These are phyloP conservation scores for Trichoderma aggressivum DNA, from an alignment of 2,329 filamentous ascomycete genomes.

Conservation along the genomic window DNA sequence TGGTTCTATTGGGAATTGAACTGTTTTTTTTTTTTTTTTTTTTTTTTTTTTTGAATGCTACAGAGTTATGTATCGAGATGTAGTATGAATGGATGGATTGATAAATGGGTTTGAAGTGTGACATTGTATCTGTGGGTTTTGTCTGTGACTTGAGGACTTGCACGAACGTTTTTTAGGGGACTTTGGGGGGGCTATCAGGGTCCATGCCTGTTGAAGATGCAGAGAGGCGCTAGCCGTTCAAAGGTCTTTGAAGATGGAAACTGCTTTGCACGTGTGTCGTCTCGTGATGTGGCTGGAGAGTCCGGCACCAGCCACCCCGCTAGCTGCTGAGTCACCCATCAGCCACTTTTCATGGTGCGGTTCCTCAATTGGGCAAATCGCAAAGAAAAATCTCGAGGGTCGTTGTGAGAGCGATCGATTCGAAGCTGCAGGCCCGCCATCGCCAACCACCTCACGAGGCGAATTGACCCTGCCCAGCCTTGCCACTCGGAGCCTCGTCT, in stretches of 20 bases:
- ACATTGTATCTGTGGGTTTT: not conserved
- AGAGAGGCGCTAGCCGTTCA: not conserved
- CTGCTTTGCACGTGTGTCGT: not conserved
- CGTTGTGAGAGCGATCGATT: conserved; percentile 28
- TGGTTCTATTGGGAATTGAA: not conserved
- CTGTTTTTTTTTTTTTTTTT: no score
- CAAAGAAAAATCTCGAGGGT: conserved; percentile 34
- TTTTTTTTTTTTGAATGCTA: not conserved
- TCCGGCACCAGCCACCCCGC: not conserved
- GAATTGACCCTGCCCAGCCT: not conserved
- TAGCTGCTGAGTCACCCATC: not conserved
- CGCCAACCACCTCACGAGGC: conserved; percentile 6
- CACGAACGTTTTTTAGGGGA: not conserved
- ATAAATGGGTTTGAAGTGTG: not conserved
- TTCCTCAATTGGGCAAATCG: conserved; percentile 18
- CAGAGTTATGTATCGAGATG: not conserved
- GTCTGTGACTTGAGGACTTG: not conserved
- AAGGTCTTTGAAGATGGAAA: not conserved
- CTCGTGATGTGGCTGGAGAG: not conserved
- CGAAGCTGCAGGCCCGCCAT: not conserved
- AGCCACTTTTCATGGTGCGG: conserved; percentile 1
- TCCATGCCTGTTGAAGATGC: not conserved
- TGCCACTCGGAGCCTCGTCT: conserved; percentile 3
- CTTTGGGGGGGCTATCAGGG: not conserved
- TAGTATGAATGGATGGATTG: not conserved